Percentiles rank a stretch among this genome's conserved stretches.
These are phyloP conservation scores for Candida jianshihensis DNA, from an alignment of 805 yeast genomes.

Conservation along the genomic window DNA sequence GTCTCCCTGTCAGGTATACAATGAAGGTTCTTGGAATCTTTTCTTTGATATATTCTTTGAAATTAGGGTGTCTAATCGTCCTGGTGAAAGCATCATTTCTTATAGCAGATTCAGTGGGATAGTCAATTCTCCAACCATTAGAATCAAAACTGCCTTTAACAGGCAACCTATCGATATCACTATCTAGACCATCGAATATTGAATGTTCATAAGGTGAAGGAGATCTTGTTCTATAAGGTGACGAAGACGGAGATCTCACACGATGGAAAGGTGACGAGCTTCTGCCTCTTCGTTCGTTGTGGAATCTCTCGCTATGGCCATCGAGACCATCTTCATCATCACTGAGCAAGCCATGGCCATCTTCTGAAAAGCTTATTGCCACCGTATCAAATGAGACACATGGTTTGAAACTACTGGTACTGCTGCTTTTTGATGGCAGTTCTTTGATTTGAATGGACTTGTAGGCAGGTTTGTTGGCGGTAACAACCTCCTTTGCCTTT, in stretches of 20 bases:
- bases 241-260: conserved; percentile 1
- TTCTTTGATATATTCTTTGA: background rate
- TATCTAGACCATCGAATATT: background rate
- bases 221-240: conserved; percentile 4
- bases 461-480: background rate
- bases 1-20: conserved; percentile 62
- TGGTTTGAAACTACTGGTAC: background rate
- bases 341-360: background rate
- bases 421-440: no score
- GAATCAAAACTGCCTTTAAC: conserved; percentile 1
- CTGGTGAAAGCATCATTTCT: conserved; percentile 10
- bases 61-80: conserved; percentile 3
- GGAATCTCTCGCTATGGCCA: background rate
- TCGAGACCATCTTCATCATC: conserved; percentile 1
- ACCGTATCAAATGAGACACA: conserved; percentile 9
- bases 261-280: conserved; percentile 1
- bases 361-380: conserved; percentile 1
- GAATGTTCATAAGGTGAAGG: conserved; percentile 7
- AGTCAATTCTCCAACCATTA: conserved; percentile 16
- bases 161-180: conserved; percentile 3
- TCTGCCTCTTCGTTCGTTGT: conserved; percentile 1
- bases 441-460: background rate
- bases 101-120: conserved; percentile 15
- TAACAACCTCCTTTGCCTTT: no score
- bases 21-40: conserved; percentile 41